Base-by-base conservation (phyloP, 345 rosid genomes). In the Corchorus capsularis region DNA sequence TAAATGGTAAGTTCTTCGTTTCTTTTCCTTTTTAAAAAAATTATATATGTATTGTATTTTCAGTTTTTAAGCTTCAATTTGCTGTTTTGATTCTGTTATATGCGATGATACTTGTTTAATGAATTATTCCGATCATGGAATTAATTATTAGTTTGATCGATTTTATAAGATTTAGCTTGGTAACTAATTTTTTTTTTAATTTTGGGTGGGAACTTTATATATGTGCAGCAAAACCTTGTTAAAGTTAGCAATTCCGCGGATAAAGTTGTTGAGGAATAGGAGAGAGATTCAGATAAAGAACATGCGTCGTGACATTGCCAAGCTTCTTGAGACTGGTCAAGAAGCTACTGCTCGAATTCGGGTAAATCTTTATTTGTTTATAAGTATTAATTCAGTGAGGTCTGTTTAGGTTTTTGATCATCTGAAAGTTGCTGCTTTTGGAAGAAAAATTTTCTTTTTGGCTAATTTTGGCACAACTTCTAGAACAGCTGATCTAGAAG, bases 341-440 rank as follows among this genome's bases (percentile, higher is more conserved):
- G 99, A 96, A 83, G 97, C 99, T 57, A 96, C 98, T 45, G 98
- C 98, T 82, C 92, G 98, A 13, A 96, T 96, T 80, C 91, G 99
- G 91, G 98, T 93, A 87, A 66, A 32, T 37, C 20, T 41, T 47
- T 52, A 16, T 61, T 54, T 12, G 5, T 52, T 15, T 56, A 9
- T n/a, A 50, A 45, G 64, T 27, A 27, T 15, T 14, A 27, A 8
- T 49, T 68, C 14, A 35, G 6, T 27, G 19, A 13, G 7, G 39
- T 47, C 22, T 34, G 56, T 7, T 37, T 55, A 0, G 22, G 53
- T 37, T 41, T 11, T 72, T 37, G 32, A 20, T 54, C 4, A 35
- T 5, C 35, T 65, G 0, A 35, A 35, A 5, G 17, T 53, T 71
- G 53, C 1, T 9, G 11, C 61, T 52, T 49, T 49, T 45, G 52